Conservation (phyloP, 345 rosid species). For the Eucalyptus virginea region DNA sequence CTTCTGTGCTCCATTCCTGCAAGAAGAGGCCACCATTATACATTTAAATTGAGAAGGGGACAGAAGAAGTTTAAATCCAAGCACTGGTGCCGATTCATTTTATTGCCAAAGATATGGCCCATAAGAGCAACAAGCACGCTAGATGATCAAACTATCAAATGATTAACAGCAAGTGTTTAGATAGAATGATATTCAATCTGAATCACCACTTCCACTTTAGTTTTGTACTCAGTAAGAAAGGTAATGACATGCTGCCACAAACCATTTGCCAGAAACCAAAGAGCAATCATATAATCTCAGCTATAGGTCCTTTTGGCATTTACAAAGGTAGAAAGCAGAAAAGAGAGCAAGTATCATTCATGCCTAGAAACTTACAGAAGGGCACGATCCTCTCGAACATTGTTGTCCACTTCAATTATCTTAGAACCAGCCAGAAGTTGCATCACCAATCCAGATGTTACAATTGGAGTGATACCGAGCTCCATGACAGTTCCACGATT, state of each 20-base stretch:
- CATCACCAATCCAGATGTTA: constrained; percentile 71
- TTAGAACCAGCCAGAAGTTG: constrained; percentile 73
- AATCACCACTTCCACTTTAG: background rate
- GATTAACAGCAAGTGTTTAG: background rate
- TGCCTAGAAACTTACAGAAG: constrained; percentile 34
- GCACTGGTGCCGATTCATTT: background rate
- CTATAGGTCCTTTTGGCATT: background rate
- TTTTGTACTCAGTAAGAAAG: background rate
- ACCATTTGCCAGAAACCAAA: background rate
- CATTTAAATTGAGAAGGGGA: background rate
- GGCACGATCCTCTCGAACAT: constrained; percentile 46
- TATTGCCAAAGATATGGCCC: background rate
- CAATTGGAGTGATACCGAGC: constrained; percentile 76
- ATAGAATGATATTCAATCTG: background rate
- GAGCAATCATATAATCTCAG: background rate
- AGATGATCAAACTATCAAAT: background rate
- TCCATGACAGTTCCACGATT: constrained; percentile 80
- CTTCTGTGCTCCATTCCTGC: constrained; percentile 80
- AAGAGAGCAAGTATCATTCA: background rate
- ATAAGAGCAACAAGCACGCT: background rate
- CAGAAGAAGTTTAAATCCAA: background rate
- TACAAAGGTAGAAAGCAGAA: background rate
- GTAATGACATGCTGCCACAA: background rate
- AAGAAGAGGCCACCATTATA: background rate
- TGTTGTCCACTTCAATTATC: constrained; percentile 74